phyloP scores from a whole-genome alignment of 75 land plant species.

The Picea sitchensis region DNA sequence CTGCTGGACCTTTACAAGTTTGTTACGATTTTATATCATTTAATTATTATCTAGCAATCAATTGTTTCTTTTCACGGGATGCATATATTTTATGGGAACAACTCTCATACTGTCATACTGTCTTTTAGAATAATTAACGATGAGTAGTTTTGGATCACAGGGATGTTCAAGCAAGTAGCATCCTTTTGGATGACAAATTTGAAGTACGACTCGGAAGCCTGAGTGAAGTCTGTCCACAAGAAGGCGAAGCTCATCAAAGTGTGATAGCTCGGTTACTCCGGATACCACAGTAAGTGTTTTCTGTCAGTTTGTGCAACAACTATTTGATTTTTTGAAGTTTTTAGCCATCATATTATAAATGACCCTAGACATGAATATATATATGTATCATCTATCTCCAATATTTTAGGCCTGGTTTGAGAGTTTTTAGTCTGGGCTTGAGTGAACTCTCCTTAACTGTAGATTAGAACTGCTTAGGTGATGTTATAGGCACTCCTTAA shows the following conservation, averaged over 20 bases:
- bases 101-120: neutral
- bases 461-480: no score
- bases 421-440: neutral
- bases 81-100: neutral
- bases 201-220: conserved; percentile 91
- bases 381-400: neutral
- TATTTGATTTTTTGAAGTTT: neutral
- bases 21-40: no score
- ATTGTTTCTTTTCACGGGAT: neutral
- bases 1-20: neutral
- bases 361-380: neutral
- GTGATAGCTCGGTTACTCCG: conserved; percentile 73
- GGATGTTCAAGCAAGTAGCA: conserved; percentile 95
- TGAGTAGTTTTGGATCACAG: conserved; percentile 27
- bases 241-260: conserved; percentile 73
- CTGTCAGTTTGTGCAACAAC: neutral
- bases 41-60: no score
- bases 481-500: no score
- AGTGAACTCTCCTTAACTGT: neutral
- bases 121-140: neutral
- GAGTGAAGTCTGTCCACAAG: conserved; percentile 76
- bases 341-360: neutral
- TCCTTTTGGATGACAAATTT: conserved; percentile 94
- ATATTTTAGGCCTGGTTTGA: neutral
- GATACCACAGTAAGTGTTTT: conserved; percentile 73